Conservation (phyloP, 1,139 yeast genomes). For the Wickerhamiella pararugosa region DNA sequence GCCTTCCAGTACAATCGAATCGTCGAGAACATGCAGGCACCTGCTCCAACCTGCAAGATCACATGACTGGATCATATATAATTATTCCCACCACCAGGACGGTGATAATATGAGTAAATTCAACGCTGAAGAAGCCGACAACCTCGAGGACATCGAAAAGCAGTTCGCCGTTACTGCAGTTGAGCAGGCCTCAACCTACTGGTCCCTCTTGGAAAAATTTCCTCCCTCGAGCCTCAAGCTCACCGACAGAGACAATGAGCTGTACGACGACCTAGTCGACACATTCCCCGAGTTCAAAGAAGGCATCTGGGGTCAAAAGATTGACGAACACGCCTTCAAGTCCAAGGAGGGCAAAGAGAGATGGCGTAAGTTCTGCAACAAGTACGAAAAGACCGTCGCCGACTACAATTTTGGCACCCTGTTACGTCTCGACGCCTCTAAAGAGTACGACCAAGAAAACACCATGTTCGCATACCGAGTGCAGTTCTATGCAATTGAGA, state of each 20-base stretch:
- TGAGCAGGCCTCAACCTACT: constrained; percentile 81
- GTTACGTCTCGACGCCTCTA: constrained; percentile 51
- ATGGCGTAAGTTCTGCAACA: constrained; percentile 83
- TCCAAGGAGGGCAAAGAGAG: constrained; percentile 61
- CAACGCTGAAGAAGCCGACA: constrained; percentile 44
- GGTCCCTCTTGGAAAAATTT: constrained; percentile 59
- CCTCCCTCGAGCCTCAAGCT: constrained; percentile 68
- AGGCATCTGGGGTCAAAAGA: constrained; percentile 38
- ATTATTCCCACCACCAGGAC: too few relatives aligned
- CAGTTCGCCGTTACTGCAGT: constrained; percentile 98
- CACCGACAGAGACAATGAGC: constrained; percentile 68
- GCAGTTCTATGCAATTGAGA: constrained; percentile 90
- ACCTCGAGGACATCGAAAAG: constrained; percentile 65
- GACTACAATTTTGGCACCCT: constrained; percentile 95
- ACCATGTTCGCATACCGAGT: constrained; percentile 85
- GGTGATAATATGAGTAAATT: constrained; percentile 22
- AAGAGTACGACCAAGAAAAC: constrained; percentile 69
- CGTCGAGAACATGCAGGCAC: too few relatives aligned
- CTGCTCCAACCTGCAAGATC: too few relatives aligned
- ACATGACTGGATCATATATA: too few relatives aligned
- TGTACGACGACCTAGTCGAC: constrained; percentile 48
- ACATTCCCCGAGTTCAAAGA: constrained; percentile 75
- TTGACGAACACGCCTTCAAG: constrained; percentile 74
- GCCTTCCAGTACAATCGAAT: too few relatives aligned
- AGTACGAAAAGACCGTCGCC: constrained; percentile 55